These are phyloP conservation scores for Cercospora citrullina DNA, from an alignment of 2,329 filamentous ascomycete genomes.

Conservation along the genomic window DNA sequence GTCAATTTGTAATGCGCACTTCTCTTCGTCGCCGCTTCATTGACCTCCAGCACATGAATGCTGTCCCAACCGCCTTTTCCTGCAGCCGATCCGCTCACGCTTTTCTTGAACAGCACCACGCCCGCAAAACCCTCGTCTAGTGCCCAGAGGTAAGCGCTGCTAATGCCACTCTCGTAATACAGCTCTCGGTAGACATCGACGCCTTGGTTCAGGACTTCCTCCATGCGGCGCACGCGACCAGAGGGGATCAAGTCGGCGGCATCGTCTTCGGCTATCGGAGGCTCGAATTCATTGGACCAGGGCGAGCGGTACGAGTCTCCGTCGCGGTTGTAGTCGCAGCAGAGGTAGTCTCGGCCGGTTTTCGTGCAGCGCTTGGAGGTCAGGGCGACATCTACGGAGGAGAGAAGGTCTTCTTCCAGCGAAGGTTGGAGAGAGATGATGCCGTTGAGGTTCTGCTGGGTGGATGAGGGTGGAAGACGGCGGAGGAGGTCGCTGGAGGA, in stretches of 20 bases:
- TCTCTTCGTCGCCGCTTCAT: slow-evolving; percentile 72
- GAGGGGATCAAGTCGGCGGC: slow-evolving; percentile 84
- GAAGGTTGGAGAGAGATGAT: slow-evolving; percentile 88
- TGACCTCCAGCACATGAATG: slow-evolving; percentile 97
- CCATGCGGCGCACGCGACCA: slow-evolving; percentile 89
- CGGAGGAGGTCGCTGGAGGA: slow-evolving; percentile 85
- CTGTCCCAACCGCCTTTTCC: slow-evolving; percentile 76
- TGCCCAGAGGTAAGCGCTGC: slow-evolving; percentile 97
- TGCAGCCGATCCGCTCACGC: slow-evolving; percentile 46
- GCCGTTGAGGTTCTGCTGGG: slow-evolving; percentile 79
- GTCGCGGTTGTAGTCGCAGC: slow-evolving; percentile 99
- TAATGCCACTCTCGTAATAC: slow-evolving; percentile 95
- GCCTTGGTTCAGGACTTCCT: slow-evolving; percentile 89
- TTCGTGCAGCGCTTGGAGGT: slow-evolving; percentile 81
- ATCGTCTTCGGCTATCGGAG: slow-evolving; percentile 70
- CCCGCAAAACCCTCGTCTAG: slow-evolving; percentile 97
- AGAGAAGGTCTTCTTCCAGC: slow-evolving; percentile 94
- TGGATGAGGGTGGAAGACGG: slow-evolving; percentile 92
- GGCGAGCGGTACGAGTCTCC: slow-evolving; percentile 96
- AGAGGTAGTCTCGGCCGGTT: slow-evolving; percentile 89
- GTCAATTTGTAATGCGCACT: slow-evolving; percentile 97
- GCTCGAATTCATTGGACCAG: slow-evolving; percentile 99
- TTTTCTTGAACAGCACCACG: slow-evolving; percentile 93
- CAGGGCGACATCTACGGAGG: slow-evolving; percentile 94
- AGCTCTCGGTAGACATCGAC: slow-evolving; percentile 96